A percentile compares a stretch with the other conserved stretches of the same genome.
Conservation (phyloP, 345 rosid species). For the Brassica cretica region DNA sequence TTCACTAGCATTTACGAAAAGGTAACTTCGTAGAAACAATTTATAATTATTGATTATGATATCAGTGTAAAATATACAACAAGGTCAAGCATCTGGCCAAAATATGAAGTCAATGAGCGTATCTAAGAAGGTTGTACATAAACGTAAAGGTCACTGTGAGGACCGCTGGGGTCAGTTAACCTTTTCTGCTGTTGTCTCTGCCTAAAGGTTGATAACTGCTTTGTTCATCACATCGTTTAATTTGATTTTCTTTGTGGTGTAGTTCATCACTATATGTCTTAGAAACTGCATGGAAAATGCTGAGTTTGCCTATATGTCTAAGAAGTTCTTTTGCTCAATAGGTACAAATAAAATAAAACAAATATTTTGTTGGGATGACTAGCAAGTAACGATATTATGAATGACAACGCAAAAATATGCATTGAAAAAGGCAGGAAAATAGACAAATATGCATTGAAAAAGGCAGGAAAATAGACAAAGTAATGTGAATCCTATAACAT, state of each 20-base stretch:
- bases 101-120: conserved; percentile 10
- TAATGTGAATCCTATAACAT: background rate
- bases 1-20: background rate
- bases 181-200: background rate
- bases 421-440: too few relatives aligned
- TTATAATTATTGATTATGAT: background rate
- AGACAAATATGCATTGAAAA: background rate
- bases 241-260: background rate
- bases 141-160: background rate
- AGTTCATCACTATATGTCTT: background rate
- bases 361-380: background rate
- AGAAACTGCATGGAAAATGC: background rate
- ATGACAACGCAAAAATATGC: background rate
- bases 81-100: conserved; percentile 4
- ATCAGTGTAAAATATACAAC: background rate
- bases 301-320: background rate
- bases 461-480: background rate
- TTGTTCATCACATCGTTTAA: background rate
- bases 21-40: background rate
- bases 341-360: background rate
- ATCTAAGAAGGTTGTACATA: background rate
- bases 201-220: background rate
- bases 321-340: background rate
- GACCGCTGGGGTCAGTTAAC: background rate
- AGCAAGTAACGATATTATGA: background rate